Base-by-base conservation (phyloP, 768 basidiomycete genomes). In the Tephrocybe rancida region DNA sequence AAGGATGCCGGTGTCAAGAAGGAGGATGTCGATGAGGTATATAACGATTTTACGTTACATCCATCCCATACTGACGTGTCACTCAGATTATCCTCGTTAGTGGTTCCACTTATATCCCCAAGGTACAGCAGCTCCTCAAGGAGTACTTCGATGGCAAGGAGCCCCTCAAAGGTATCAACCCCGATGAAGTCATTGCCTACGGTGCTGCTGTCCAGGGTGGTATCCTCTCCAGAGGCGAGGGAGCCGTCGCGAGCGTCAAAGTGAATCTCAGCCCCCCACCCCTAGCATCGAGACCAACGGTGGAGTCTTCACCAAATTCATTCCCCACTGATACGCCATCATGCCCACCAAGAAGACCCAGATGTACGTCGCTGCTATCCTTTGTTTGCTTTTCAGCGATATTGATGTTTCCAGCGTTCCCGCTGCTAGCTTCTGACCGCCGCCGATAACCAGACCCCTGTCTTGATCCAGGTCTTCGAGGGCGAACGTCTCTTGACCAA, bases 231-330 rank as follows among this genome's bases (percentile, higher is more conserved):
- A 96, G 96, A 58, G 94, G 93, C 64, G 88, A 92, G 68, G 90
- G 88, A 57, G 92, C 91, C 51, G 85, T 84, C 56, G 95, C 93
- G 60, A 82, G 98, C 58, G 88, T 98, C 57, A 88, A 98, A 51
- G 92, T 99, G 65, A 96, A 99, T 72, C 92, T 98, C 68, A 89
- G 88, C 77, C 95, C 96, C 24, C 84, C 34, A 96, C 96, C 26
- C 92, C 97, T 69, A 95, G 96, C 83, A 99, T 98, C 63, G 96
- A 98, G 83, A 98, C 95, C 64, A 96, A 95, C 34, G 95, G 96
- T 65, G 94, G 95, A 70, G 95, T 98, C 63, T 92, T 98, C 81
- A 98, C 95, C 61, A 97, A 96, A 74, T 82, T 99, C 66, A 98
- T 99, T 65, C 83, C 93, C 56, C 89, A n/a, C n/a, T n/a, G 96